Evolutionary conservation across 2,329 filamentous ascomycete species (phyloP).

Genomic region (Trichoderma koningiopsis): DNA sequence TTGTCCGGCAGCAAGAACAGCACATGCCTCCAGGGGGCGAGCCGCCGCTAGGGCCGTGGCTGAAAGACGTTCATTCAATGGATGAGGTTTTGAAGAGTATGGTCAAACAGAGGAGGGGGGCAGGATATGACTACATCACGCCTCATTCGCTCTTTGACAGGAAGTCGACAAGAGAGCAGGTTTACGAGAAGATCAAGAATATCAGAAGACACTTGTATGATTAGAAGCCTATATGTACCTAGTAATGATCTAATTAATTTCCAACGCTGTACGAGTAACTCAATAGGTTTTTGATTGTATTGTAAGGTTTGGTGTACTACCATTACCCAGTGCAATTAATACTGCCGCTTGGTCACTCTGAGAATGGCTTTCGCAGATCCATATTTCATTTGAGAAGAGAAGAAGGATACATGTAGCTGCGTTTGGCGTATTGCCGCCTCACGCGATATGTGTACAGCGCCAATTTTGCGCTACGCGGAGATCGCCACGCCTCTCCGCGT

Average conservation of each 20-base stretch:
- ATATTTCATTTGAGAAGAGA: neutral
- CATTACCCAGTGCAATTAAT: neutral
- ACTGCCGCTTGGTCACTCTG: neutral
- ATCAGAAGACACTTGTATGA: conserved; percentile 8
- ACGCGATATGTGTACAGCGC: too few relatives aligned
- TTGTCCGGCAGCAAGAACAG: conserved; percentile 4
- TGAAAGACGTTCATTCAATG: neutral
- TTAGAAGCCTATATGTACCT: neutral
- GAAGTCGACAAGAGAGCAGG: neutral
- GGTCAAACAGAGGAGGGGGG: neutral
- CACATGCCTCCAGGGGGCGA: neutral
- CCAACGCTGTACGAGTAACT: neutral
- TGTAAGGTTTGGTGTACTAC: too few relatives aligned
- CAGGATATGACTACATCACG: conserved; percentile 4
- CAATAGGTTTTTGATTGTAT: neutral
- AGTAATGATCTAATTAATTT: neutral
- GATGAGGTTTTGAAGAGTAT: conserved; percentile 9
- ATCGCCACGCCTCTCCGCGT: too few relatives aligned
- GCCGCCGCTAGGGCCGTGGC: neutral
- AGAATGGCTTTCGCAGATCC: neutral
- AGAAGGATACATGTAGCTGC: too few relatives aligned
- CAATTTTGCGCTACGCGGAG: too few relatives aligned
- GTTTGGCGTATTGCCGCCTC: too few relatives aligned
- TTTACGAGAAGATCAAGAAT: neutral
- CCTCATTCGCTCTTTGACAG: neutral